A percentile compares a stretch with the other conserved stretches of the same genome.
Evolutionary conservation across 2,329 filamentous ascomycete species (phyloP).

Genomic region (Alternaria dauci): DNA sequence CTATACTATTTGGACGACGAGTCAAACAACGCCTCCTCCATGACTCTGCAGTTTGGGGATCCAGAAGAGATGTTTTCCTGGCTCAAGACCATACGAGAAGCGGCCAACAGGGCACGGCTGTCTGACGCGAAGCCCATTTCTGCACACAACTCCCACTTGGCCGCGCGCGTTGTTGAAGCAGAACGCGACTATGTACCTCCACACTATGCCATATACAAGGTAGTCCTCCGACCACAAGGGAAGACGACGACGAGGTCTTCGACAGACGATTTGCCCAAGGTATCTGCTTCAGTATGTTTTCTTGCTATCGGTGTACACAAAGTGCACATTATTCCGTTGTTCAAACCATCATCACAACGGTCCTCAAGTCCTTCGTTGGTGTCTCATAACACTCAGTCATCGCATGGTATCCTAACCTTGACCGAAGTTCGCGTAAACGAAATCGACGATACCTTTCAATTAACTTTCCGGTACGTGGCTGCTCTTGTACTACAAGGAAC

Average conservation of each 20-base stretch:
- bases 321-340: constrained; percentile 71
- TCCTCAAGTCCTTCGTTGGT: constrained; percentile 63
- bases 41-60: constrained; percentile 71
- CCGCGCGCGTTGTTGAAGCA: constrained; percentile 68
- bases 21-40: constrained; percentile 65
- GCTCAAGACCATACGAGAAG: constrained; percentile 68
- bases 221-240: constrained; percentile 68
- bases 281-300: constrained; percentile 71
- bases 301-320: constrained; percentile 74
- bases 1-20: constrained; percentile 74
- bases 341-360: constrained; percentile 64
- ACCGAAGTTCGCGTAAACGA: constrained; percentile 67
- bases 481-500: not conserved
- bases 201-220: constrained; percentile 73
- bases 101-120: constrained; percentile 64
- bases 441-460: constrained; percentile 71
- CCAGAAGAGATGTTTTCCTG: constrained; percentile 71
- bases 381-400: constrained; percentile 60
- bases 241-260: constrained; percentile 66
- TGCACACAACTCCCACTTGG: constrained; percentile 68
- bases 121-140: constrained; percentile 63
- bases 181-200: constrained; percentile 74
- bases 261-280: constrained; percentile 71
- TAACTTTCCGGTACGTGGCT: constrained; percentile 65
- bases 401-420: constrained; percentile 70